Evolutionary conservation across 768 basidiomycete species (phyloP), one percentile per base, ranked within the genome.

Genomic region (Mycena pura): DNA sequence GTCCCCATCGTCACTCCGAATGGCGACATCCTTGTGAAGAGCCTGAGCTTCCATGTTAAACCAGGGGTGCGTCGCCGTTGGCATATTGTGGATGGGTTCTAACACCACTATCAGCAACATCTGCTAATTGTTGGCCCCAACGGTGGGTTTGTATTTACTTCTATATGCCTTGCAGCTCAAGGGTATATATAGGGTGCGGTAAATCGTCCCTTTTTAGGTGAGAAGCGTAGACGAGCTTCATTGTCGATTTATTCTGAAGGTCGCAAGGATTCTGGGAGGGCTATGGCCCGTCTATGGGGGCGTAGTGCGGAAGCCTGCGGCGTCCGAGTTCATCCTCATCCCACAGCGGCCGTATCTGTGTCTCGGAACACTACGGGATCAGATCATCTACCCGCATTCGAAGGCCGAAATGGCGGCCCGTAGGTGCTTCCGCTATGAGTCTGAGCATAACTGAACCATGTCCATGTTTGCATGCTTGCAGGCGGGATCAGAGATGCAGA

Each of bases 1-100:
- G 96, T 99, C 2, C 96, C 96, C 0, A 95, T 99, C 60, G 89
- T 99, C 25, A 96, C 95, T 11, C 96, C 96, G 2, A 98, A 97
- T 64, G 96, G 96, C 6, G 96, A 99, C 68, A 84, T 99, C 15
- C 82, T 99, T 5, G 84, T 99, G 51, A 85, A 84, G 73, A 88
- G 82, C 64, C 76, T 99, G 70, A 93, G 90, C 67, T 98, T 99
- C 80, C 86, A 86, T 65, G 91, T 99, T 53, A 91, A 92, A 73
- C 91, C 86, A 51, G 93, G 95, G 57, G 95, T 95, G 68, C 46
- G 77, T 75, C 27, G 46, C 27, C 51, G 21, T 49, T 29, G 24
- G 53, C 39, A 38, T 19, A 14, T 34, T 5, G 1, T 36, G 19
- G 17, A 36, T 17, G 11, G 31, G 10, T 25, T 19, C 57, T 52